Percentiles rank a stretch among this genome's conserved stretches.
phyloP scores from a whole-genome alignment of 495 filamentous ascomycete species.

The Lentithecium fluviatile region DNA sequence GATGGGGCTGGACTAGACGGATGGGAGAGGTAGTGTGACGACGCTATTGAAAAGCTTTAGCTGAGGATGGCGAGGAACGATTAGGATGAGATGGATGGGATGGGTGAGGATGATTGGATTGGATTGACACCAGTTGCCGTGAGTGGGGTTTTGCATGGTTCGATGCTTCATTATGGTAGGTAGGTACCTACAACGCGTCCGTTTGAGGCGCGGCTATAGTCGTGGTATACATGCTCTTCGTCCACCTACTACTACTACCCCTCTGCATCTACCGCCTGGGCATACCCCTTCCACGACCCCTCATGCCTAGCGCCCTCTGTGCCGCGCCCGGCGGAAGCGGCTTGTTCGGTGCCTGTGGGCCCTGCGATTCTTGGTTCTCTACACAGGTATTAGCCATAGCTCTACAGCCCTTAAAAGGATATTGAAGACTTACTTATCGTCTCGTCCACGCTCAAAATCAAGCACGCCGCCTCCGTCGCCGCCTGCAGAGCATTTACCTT shows the following conservation, averaged over 20 bases:
- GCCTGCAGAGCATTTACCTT: constrained; percentile 98
- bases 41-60: too few relatives aligned
- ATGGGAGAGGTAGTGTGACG: too few relatives aligned
- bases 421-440: constrained; percentile 68
- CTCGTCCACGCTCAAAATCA: constrained; percentile 96
- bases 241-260: neutral
- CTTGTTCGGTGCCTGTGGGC: constrained; percentile 73
- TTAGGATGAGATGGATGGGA: too few relatives aligned
- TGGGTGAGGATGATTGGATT: too few relatives aligned
- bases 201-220: constrained; percentile 5
- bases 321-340: constrained; percentile 88
- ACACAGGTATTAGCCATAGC: constrained; percentile 14
- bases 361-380: constrained; percentile 83
- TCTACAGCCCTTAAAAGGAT: neutral
- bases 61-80: neutral
- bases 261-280: constrained; percentile 62
- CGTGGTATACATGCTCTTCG: constrained; percentile 17
- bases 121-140: too few relatives aligned
- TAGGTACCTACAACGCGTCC: neutral
- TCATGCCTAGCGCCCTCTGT: constrained; percentile 79
- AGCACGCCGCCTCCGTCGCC: constrained; percentile 87
- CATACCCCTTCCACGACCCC: constrained; percentile 78
- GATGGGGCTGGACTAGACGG: constrained; percentile 17
- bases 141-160: neutral
- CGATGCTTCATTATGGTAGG: neutral